A percentile compares a stretch with the other conserved stretches of the same genome.
Conservation (phyloP, 352 stramenopile species). For the Phytophthora kernoviae region DNA sequence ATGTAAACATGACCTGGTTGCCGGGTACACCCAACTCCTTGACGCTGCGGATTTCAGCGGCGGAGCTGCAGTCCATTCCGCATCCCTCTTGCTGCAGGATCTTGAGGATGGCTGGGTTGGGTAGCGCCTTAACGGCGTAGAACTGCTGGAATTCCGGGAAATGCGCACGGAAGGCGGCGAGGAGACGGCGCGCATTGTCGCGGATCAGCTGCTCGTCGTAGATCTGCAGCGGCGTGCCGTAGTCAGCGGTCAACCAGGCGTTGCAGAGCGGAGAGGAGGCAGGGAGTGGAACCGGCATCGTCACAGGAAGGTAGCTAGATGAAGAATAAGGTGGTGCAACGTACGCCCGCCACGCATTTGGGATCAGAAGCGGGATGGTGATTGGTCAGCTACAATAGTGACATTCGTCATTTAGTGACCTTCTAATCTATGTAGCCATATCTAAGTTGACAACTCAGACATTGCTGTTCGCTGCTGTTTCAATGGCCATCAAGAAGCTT, state of each 20-base stretch:
- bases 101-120: conserved; percentile 89
- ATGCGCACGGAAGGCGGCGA: conserved; percentile 71
- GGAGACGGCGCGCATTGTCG: conserved; percentile 71
- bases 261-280: conserved; percentile 39
- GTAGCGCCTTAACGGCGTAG: conserved; percentile 90
- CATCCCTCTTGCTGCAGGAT: conserved; percentile 84
- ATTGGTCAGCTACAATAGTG: neutral
- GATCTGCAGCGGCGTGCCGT: conserved; percentile 88
- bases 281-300: conserved; percentile 64
- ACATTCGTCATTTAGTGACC: neutral
- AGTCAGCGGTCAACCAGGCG: conserved; percentile 70
- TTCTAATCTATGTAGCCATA: neutral
- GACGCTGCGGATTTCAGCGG: conserved; percentile 80
- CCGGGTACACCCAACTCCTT: conserved; percentile 75
- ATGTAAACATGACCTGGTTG: conserved; percentile 89
- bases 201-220: conserved; percentile 89
- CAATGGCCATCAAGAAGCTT: neutral
- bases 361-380: too few relatives aligned
- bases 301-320: conserved; percentile 13
- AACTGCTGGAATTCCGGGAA: conserved; percentile 90
- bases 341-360: conserved; percentile 24
- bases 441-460: neutral
- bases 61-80: conserved; percentile 90
- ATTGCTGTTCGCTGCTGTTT: too few relatives aligned
- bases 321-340: conserved; percentile 19